Conservation (phyloP, 208 protist species). For the Dictyostelium gargantuum region DNA sequence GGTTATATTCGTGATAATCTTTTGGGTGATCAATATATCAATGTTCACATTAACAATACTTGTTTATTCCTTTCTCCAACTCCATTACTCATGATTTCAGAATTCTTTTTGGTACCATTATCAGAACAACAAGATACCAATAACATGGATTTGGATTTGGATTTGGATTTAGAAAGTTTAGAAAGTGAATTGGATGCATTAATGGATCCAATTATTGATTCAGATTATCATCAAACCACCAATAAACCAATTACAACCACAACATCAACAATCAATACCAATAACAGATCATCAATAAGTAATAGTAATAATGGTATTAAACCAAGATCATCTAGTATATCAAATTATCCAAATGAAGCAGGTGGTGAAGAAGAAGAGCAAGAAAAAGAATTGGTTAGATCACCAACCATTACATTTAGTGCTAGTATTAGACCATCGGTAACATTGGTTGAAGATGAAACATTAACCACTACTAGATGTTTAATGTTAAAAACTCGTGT, state of each 20-base stretch:
- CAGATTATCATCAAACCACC: neutral
- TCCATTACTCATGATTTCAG: conserved; percentile 8
- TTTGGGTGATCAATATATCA: conserved; percentile 51
- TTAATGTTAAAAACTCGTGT: neutral
- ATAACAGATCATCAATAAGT: neutral
- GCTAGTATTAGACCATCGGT: neutral
- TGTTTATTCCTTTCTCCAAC: conserved; percentile 48
- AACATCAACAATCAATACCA: neutral
- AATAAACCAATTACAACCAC: neutral
- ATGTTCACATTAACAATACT: conserved; percentile 2
- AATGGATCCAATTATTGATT: neutral
- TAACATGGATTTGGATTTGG: conserved; percentile 2
- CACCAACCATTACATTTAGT: conserved; percentile 8
- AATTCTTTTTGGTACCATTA: conserved; percentile 40
- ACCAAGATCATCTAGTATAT: neutral
- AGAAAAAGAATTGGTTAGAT: neutral
- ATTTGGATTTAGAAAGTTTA: neutral
- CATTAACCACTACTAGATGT: neutral
- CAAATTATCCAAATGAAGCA: neutral
- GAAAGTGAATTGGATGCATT: neutral
- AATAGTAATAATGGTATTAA: neutral
- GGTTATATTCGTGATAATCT: conserved; percentile 51
- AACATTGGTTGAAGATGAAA: conserved; percentile 49
- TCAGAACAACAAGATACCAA: neutral
- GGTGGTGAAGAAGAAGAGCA: neutral